Evolutionary conservation across 768 basidiomycete genomes (phyloP).

Genomic region (Hortiboletus flavorubellus): DNA sequence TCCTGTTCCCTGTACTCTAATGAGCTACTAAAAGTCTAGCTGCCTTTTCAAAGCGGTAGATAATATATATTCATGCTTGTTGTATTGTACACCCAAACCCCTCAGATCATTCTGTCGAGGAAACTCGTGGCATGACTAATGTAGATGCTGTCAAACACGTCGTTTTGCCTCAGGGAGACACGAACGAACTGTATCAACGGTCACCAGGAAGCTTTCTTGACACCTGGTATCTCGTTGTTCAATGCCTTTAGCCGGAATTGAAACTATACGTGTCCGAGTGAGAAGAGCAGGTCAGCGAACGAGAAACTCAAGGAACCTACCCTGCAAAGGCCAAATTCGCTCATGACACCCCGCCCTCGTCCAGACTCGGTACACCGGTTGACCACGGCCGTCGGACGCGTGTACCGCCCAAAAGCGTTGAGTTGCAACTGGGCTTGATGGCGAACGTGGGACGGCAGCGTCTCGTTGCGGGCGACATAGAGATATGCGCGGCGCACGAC

Average conservation of each 20-base stretch:
- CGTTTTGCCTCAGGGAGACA: neutral
- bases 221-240: conserved; percentile 79
- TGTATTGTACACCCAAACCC: neutral
- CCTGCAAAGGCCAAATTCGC: conserved; percentile 83
- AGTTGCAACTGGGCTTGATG: conserved; percentile 93
- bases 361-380: conserved; percentile 87
- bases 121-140: neutral
- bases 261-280: conserved; percentile 47
- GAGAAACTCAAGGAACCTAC: conserved; percentile 37
- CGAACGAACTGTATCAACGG: neutral
- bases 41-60: neutral
- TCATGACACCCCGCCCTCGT: conserved; percentile 81
- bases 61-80: conserved; percentile 9
- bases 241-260: conserved; percentile 89
- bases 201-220: conserved; percentile 91
- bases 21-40: neutral
- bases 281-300: neutral
- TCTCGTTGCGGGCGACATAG: conserved; percentile 89
- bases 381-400: conserved; percentile 84
- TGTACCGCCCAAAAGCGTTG: conserved; percentile 80
- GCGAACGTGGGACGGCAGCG: conserved; percentile 82
- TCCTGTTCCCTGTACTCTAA: conserved; percentile 9
- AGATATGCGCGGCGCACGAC: conserved; percentile 86
- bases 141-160: neutral
- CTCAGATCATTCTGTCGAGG: neutral